Evolutionary conservation across 371 early-diverging fungal genomes (phyloP).

Genomic region (Phascolomyces articulosus): DNA sequence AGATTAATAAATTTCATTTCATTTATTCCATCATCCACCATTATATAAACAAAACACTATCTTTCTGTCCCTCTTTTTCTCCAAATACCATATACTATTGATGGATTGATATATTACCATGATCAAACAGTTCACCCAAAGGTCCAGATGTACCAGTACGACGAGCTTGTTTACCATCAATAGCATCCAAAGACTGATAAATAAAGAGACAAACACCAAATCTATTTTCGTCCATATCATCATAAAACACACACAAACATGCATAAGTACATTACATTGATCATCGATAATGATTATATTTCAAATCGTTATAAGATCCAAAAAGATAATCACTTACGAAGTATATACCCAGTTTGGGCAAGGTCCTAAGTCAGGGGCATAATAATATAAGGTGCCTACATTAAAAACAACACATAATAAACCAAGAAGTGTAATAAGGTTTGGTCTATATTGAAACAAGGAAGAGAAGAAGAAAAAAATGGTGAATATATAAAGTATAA

Average conservation of each 20-base stretch:
- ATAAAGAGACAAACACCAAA: slow-evolving; percentile 89
- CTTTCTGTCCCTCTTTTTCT: too few relatives aligned
- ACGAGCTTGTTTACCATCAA: slow-evolving; percentile 99
- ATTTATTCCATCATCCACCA: too few relatives aligned
- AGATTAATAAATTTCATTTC: background rate
- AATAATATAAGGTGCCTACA: slow-evolving; percentile 69
- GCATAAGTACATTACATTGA: too few relatives aligned
- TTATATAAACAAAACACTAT: too few relatives aligned
- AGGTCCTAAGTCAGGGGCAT: slow-evolving; percentile 79
- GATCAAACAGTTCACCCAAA: slow-evolving; percentile 95
- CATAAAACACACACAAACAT: too few relatives aligned
- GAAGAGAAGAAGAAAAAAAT: background rate
- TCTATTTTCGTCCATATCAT: too few relatives aligned
- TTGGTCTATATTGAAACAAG: slow-evolving; percentile 75
- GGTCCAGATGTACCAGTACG: slow-evolving; percentile 90
- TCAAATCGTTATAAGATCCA: background rate
- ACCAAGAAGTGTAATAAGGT: slow-evolving; percentile 96
- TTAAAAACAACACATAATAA: slow-evolving; percentile 83
- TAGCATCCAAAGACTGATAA: slow-evolving; percentile 95
- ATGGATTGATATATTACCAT: slow-evolving; percentile 48
- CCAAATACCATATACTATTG: too few relatives aligned
- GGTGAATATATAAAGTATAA: background rate
- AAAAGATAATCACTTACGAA: slow-evolving; percentile 32
- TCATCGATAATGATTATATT: background rate
- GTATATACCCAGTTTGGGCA: slow-evolving; percentile 91